Evolutionary conservation across 371 early-diverging fungal species (phyloP), one percentile per base, ranked within the genome.

Genomic region (Actinomucor elegans): DNA sequence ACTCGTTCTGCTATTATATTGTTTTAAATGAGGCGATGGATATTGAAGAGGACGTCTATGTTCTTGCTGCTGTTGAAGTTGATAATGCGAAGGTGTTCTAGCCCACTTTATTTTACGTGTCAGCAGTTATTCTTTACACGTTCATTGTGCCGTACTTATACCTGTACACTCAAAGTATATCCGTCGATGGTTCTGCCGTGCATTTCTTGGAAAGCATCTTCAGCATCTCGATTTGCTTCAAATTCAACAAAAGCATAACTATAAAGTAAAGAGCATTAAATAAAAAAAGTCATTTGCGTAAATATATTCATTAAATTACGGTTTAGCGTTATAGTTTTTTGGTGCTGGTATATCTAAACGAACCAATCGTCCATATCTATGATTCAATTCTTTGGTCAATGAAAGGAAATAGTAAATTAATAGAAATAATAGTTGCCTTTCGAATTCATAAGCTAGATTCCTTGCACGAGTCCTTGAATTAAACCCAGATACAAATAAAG

Each of bases 171-270:
- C 42, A 96, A 65, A 14, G 83, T 70, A 66, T 79, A 69, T n/a
- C 94, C 94, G 41, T 91, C 92, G 29, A 96, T 71, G 28, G 82
- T 77, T 61, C 83, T 60, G 37, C 91, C 91, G 64, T 91, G 92
- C 94, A 96, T 88, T 47, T 92, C 94, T 59, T 90, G 70, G 61
- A 81, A 90, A 20, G 95, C 95, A 66, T 92, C 93, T 23, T 86
- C 89, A 14, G 94, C 94, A 72, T 94, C 95, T 43, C 91, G 75
- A 42, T 79, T 73, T 63, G 92, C 92, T 64, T 92, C 92, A 71
- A 84, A 96, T 77, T 96, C 95, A 34, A 94, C 90, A 82, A 96
- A 96, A 17, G 94, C 94, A 75, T 86, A 92, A 37, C 90, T 88
- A 48, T n/a, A 17, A n/a, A 27, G 15, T 38, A 2, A 11, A 12